phyloP scores from a whole-genome alignment of 177 flowering plant genomes.

The Tripterygium wilfordii region DNA sequence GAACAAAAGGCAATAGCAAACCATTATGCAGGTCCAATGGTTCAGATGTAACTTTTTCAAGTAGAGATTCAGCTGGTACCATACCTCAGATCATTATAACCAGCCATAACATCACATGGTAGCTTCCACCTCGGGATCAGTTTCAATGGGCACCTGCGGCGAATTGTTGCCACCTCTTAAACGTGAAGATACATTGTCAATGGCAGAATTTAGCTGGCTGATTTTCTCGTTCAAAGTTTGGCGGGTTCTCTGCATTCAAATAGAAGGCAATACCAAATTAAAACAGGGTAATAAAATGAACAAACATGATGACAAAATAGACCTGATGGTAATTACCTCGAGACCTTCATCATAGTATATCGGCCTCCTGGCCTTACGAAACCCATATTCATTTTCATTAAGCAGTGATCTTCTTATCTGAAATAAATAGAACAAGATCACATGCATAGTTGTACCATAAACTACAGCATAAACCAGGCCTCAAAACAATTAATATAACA shows the following conservation, averaged over 20 bases:
- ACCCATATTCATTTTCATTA: slow-evolving; percentile 91
- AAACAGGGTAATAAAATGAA: too few relatives aligned
- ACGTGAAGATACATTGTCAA: slow-evolving; percentile 83
- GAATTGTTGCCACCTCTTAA: slow-evolving; percentile 74
- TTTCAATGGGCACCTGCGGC: slow-evolving; percentile 35
- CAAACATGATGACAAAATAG: neutral
- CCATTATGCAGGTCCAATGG: too few relatives aligned
- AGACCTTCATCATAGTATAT: slow-evolving; percentile 84
- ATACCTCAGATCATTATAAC: too few relatives aligned
- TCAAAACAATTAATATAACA: too few relatives aligned
- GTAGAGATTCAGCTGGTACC: too few relatives aligned
- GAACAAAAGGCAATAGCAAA: too few relatives aligned
- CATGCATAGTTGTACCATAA: slow-evolving; percentile 2
- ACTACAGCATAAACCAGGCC: neutral
- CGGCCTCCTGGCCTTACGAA: slow-evolving; percentile 64
- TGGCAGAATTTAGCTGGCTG: slow-evolving; percentile 83
- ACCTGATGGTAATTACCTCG: slow-evolving; percentile 38
- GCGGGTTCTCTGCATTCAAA: slow-evolving; percentile 79
- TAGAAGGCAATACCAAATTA: too few relatives aligned
- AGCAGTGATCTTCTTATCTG: slow-evolving; percentile 85
- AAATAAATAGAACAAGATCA: slow-evolving; percentile 1
- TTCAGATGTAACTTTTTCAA: too few relatives aligned
- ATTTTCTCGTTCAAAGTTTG: slow-evolving; percentile 73
- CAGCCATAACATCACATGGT: slow-evolving; percentile 37
- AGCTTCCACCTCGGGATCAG: slow-evolving; percentile 60